Evolutionary conservation across 805 yeast genomes (phyloP), one percentile per base, ranked within the genome.

Genomic region (Kazachstania bromeliacearum): DNA sequence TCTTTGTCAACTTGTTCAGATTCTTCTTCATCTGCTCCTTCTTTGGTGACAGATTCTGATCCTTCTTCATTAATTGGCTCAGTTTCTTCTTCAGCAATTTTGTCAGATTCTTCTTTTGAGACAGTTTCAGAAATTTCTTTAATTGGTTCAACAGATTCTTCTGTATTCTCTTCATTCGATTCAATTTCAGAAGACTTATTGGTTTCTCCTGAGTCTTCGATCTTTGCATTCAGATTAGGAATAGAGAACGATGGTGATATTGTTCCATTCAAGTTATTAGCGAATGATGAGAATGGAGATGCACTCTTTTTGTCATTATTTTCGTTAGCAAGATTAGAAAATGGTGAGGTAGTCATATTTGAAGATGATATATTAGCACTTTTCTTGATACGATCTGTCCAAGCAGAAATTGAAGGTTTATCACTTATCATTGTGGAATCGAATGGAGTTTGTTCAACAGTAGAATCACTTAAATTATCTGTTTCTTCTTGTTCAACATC

Each of bases 371-470:
- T 30, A 26, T 50, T 54, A 1, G 59, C 59, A 9, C 40, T 45
- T 32, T 52, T 46, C 37, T 55, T 55, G 18, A 54, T 49, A 18
- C 50, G 41, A 28, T 53, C 57, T 7, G 58, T 37, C 8, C 55
- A 31, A 1, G 49, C 41, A 7, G 53, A 44, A 13, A 53, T 41
- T 7, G 56, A 38, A 12, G 23, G 15, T 22, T 16, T 10, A 12
- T 20, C 22, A 9, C 16, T 24, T 7, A n/a, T 26, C 12, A 25
- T 20, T 7, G 40, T 7, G 9, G 39, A 13, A 13, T 21, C 36
- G 21, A 34, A 26, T 6, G 52, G 45, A 3, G 49, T 44, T 30
- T 48, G 49, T 24, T 51, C 53, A 14, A 50, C 46, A 4, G 57
- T 51, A 4, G 49, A 38, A 31, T 51, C 55, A 10, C 38, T 37